Evolutionary conservation across 1,284 basidiomycete genomes (phyloP).

Genomic region (Veloporphyrellus conicus): DNA sequence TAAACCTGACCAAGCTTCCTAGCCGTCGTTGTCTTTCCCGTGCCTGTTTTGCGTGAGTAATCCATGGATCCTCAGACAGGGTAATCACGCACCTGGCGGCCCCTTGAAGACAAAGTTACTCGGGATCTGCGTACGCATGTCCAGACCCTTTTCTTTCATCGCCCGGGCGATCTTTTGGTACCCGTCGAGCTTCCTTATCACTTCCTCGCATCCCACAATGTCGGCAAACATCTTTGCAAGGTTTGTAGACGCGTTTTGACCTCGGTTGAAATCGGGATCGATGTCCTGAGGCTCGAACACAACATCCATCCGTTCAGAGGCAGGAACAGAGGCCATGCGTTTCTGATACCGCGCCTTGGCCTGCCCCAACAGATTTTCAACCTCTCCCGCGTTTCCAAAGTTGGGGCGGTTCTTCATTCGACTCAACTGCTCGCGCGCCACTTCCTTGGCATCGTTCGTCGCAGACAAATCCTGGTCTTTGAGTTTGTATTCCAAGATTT

Average conservation of each 20-base stretch:
- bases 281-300: slow-evolving; percentile 58
- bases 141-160: slow-evolving; percentile 41
- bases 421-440: slow-evolving; percentile 50
- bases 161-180: slow-evolving; percentile 51
- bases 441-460: slow-evolving; percentile 50
- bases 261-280: slow-evolving; percentile 54
- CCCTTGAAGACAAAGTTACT: slow-evolving; percentile 70
- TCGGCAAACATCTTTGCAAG: slow-evolving; percentile 57
- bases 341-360: slow-evolving; percentile 51
- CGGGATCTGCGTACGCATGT: slow-evolving; percentile 49
- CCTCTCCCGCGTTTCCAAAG: slow-evolving; percentile 65
- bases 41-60: slow-evolving; percentile 22
- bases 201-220: slow-evolving; percentile 54
- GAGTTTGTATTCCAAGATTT: slow-evolving; percentile 54
- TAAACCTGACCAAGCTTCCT: slow-evolving; percentile 41
- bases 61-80: background rate
- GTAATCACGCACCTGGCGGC: slow-evolving; percentile 42
- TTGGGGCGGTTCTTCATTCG: slow-evolving; percentile 54
- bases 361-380: slow-evolving; percentile 56
- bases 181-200: slow-evolving; percentile 43
- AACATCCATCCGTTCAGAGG: slow-evolving; percentile 37
- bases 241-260: slow-evolving; percentile 44
- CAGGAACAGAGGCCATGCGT: slow-evolving; percentile 38
- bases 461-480: slow-evolving; percentile 53
- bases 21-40: slow-evolving; percentile 45